A percentile compares a stretch with the other conserved stretches of the same genome.
Evolutionary conservation across 2,329 filamentous ascomycete genomes (phyloP).

Genomic region (Cryoendolithus antarcticus): DNA sequence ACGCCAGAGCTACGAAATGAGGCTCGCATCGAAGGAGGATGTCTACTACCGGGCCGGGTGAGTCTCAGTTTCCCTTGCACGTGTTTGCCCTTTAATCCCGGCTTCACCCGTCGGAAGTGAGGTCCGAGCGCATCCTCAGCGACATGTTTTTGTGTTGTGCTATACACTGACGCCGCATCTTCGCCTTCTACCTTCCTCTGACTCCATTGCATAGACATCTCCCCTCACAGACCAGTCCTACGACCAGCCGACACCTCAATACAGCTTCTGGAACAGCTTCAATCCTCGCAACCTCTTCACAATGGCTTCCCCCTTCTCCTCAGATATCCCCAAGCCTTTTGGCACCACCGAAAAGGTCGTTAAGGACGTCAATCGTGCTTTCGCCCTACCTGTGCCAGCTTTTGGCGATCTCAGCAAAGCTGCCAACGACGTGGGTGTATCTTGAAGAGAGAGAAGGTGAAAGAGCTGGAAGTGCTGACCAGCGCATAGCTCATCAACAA

Average conservation of each 20-base stretch:
- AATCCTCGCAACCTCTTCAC: conserved; percentile 2
- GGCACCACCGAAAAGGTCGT: conserved; percentile 14
- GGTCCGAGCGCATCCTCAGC: too few relatives aligned
- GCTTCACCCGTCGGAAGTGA: too few relatives aligned
- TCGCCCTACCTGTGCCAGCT: conserved; percentile 64
- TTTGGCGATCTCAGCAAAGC: conserved; percentile 97
- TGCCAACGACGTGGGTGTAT: conserved; percentile 74
- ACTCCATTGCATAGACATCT: too few relatives aligned
- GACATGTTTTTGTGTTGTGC: too few relatives aligned
- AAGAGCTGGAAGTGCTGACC: not conserved
- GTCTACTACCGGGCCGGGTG: too few relatives aligned
- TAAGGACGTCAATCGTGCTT: conserved; percentile 14
- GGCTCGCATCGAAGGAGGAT: conserved; percentile 62
- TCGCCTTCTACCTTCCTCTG: too few relatives aligned
- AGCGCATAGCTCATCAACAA: conserved; percentile 80
- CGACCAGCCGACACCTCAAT: not conserved
- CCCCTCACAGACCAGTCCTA: not conserved
- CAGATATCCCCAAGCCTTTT: conserved; percentile 13
- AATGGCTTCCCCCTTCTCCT: conserved; percentile 10
- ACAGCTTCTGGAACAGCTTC: conserved; percentile 3
- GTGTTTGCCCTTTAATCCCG: too few relatives aligned
- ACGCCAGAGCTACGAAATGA: conserved; percentile 3
- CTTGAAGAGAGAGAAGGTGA: not conserved
- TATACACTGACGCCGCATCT: too few relatives aligned
- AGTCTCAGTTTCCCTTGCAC: too few relatives aligned